phyloP scores from a whole-genome alignment of 2,329 filamentous ascomycete genomes.

The Trichoderma guizhouense region DNA sequence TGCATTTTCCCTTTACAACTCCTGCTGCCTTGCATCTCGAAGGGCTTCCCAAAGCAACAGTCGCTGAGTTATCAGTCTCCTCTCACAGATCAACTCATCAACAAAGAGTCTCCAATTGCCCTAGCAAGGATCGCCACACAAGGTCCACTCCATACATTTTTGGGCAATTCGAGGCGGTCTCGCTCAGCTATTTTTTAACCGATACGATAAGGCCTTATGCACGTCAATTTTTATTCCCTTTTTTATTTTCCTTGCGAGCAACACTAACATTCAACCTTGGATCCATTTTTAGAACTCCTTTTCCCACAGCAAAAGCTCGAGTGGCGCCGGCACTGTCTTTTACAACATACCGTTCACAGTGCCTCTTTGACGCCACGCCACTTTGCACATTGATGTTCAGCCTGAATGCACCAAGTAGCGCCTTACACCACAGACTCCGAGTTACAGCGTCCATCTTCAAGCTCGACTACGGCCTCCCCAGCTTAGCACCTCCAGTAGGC shows the following conservation, averaged over 20 bases:
- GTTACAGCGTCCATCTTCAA: not conserved
- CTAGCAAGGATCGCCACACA: not conserved
- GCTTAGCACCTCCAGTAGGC: not conserved
- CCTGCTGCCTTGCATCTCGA: not conserved
- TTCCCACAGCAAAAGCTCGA: not conserved
- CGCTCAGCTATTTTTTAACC: not conserved
- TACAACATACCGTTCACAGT: not conserved
- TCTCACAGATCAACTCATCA: not conserved
- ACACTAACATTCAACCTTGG: not conserved
- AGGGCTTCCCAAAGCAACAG: not conserved
- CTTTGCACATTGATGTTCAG: not conserved
- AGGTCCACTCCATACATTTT: not conserved
- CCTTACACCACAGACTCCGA: not conserved
- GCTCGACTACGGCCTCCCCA: not conserved
- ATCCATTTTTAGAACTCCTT: not conserved
- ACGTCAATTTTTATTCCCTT: constrained; percentile 4
- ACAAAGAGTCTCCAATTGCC: not conserved
- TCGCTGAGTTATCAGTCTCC: not conserved
- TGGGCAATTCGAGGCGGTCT: not conserved
- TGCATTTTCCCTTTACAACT: not conserved
- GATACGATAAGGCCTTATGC: constrained; percentile 12
- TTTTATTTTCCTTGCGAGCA: not conserved
- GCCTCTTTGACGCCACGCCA: not conserved
- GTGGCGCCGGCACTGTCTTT: not conserved
- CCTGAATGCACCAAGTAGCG: not conserved